Percentiles rank a stretch among this genome's conserved stretches.
Conservation (phyloP, 2,329 filamentous ascomycete genomes). For the Aspergillus ruber region DNA sequence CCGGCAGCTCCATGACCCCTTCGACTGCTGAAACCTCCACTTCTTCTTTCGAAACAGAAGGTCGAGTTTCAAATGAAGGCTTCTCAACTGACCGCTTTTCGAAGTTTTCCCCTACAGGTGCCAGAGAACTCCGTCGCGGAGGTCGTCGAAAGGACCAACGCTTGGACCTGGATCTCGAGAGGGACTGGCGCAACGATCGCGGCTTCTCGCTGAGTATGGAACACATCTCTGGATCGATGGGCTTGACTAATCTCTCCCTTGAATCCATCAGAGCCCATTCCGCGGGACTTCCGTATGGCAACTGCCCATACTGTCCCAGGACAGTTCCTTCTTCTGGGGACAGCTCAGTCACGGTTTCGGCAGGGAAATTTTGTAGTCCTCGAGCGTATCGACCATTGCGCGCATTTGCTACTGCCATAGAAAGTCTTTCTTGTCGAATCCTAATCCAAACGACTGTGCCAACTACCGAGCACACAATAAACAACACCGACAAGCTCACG, state of each 20-base stretch:
- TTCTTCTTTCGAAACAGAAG: conserved; percentile 21
- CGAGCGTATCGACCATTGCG: conserved; percentile 15
- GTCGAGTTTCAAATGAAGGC: conserved; percentile 2
- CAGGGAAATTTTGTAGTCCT: conserved; percentile 16
- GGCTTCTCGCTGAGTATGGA: conserved; percentile 21
- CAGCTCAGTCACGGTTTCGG: conserved; percentile 26
- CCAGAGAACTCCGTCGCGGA: conserved; percentile 24
- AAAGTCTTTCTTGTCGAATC: conserved; percentile 27
- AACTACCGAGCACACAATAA: conserved; percentile 26
- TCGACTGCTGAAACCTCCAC: conserved; percentile 29
- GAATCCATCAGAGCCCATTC: conserved; percentile 32
- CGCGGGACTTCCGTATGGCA: conserved; percentile 27
- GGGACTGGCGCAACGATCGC: conserved; percentile 25
- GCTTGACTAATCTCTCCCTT: conserved; percentile 21
- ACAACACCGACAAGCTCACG: conserved; percentile 27
- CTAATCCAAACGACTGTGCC: conserved; percentile 30
- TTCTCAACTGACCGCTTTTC: conserved; percentile 14
- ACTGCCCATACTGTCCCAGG: conserved; percentile 26
- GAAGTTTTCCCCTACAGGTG: conserved; percentile 23
- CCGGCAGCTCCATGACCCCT: conserved; percentile 26
- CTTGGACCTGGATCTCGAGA: conserved; percentile 30
- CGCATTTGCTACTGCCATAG: conserved; percentile 18
- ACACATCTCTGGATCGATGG: conserved; percentile 14
- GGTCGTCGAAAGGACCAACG: conserved; percentile 19
- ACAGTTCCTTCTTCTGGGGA: conserved; percentile 26